Conservation (phyloP, 1,139 yeast species). For the Candida labiduridarum region DNA sequence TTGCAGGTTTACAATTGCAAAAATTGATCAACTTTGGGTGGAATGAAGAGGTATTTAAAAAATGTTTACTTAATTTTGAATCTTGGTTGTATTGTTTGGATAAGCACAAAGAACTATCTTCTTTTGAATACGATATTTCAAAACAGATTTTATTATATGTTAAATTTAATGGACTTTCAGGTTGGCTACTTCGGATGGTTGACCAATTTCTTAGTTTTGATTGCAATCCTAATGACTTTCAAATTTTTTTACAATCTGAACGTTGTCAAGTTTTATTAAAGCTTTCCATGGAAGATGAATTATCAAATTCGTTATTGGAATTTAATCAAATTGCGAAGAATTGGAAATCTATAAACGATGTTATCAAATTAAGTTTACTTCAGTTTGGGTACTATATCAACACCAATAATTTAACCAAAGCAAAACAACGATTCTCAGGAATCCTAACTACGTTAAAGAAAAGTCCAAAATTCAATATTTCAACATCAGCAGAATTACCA, state of each 20-base stretch:
- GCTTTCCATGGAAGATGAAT: slow-evolving; percentile 15
- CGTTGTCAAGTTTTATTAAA: slow-evolving; percentile 18
- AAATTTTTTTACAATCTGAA: slow-evolving; percentile 18
- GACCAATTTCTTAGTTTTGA: slow-evolving; percentile 13
- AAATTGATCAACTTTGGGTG: slow-evolving; percentile 24
- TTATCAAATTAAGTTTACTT: slow-evolving; percentile 30
- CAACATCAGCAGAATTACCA: slow-evolving; percentile 17
- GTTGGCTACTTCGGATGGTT: slow-evolving; percentile 25
- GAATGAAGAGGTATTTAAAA: slow-evolving; percentile 19
- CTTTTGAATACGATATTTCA: slow-evolving; percentile 34
- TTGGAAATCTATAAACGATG: slow-evolving; percentile 16
- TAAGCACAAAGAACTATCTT: not conserved
- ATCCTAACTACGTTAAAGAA: slow-evolving; percentile 27
- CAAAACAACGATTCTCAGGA: slow-evolving; percentile 26
- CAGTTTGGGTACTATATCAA: slow-evolving; percentile 31
- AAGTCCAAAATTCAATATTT: slow-evolving; percentile 31
- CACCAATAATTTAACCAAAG: slow-evolving; percentile 18
- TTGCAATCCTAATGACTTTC: slow-evolving; percentile 7
- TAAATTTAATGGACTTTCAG: slow-evolving; percentile 37
- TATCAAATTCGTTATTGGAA: slow-evolving; percentile 17
- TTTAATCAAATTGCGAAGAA: slow-evolving; percentile 21
- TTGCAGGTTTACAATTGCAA: slow-evolving; percentile 25
- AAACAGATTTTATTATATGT: slow-evolving; percentile 34
- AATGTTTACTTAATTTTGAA: slow-evolving; percentile 13
- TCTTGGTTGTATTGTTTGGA: slow-evolving; percentile 7